Evolutionary conservation across 768 basidiomycete species (phyloP), one percentile per base, ranked within the genome.

Genomic region (Trametes sanguinea): DNA sequence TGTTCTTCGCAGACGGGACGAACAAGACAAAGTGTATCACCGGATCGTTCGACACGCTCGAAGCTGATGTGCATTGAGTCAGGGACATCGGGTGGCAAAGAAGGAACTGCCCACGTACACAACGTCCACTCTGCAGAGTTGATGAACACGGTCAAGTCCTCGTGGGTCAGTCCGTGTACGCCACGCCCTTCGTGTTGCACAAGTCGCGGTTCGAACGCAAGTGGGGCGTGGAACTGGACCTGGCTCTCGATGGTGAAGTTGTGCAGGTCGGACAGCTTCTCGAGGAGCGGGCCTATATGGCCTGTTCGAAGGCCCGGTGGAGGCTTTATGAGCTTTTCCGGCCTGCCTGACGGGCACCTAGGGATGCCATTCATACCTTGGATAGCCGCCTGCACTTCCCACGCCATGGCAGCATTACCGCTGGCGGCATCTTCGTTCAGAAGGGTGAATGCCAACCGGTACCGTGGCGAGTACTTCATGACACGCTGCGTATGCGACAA

Each of bases 111-210:
- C 9, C 37, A 66, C 80, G 68, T 68, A 95, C 95, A 94, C 51
- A 99, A 71, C 11, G 89, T 90, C 97, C 97, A 99, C 70, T 95
- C 89, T 4, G 95, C 97, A 6, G 94, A 94, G 69, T 99, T 99
- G 44, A 99, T 81, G 70, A 99, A 99, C 0, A 95, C 87, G 13
- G 90, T 94, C 61, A 97, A 80, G 68, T 96, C 87, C 66, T 95
- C 94, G 53, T 85, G 84, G 1, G 84, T 85, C 42, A 98, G 74
- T 0, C 85, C 83, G 72, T 85, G 86, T 8, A 73, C 69, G 6
- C 71, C 75, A 30, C 76, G 69, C 7, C 78, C 75, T 14, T 72
- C 68, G 40, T 68, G 61, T 52, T 65, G 57, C 3, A 82, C 47
- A 5, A 71, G 61, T 6, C 67, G 71, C 8, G 94, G 90, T 54